Evolutionary conservation across 257 asterid genomes (phyloP).

Genomic region (Salvia hispanica): DNA sequence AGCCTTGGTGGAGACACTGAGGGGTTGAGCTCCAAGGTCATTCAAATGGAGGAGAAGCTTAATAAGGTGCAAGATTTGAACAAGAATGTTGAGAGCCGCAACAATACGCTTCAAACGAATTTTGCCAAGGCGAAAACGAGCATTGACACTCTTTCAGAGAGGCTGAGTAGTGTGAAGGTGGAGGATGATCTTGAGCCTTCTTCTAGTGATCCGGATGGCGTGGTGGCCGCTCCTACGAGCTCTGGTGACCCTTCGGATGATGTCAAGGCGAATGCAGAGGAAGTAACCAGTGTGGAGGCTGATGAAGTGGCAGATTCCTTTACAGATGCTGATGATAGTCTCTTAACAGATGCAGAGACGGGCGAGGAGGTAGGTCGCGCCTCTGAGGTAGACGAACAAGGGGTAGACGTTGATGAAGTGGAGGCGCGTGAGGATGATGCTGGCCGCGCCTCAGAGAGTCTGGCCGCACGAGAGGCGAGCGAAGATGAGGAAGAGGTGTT

Average conservation of each 20-base stretch:
- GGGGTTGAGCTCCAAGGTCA: slow-evolving; percentile 32
- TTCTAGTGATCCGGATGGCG: too few relatives aligned
- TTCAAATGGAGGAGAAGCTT: slow-evolving; percentile 48
- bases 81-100: slow-evolving; percentile 47
- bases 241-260: slow-evolving; percentile 29
- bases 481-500: slow-evolving; percentile 14
- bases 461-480: slow-evolving; percentile 24
- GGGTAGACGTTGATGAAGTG: slow-evolving; percentile 24
- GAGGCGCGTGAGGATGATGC: not conserved
- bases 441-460: not conserved
- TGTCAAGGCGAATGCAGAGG: slow-evolving; percentile 41
- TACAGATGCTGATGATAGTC: too few relatives aligned
- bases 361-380: not conserved
- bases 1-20: slow-evolving; percentile 30
- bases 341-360: too few relatives aligned
- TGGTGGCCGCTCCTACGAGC: not conserved
- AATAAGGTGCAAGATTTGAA: slow-evolving; percentile 48
- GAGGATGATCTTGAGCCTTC: slow-evolving; percentile 52
- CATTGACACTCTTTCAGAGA: slow-evolving; percentile 43
- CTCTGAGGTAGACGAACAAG: not conserved
- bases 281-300: too few relatives aligned
- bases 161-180: slow-evolving; percentile 38
- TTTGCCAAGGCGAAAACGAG: slow-evolving; percentile 44
- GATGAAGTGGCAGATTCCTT: slow-evolving; percentile 13
- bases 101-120: slow-evolving; percentile 38